A percentile compares a stretch with the other conserved stretches of the same genome.
These are phyloP conservation scores for Hypholoma fasciculare DNA, from an alignment of 768 basidiomycete genomes.

Conservation along the genomic window DNA sequence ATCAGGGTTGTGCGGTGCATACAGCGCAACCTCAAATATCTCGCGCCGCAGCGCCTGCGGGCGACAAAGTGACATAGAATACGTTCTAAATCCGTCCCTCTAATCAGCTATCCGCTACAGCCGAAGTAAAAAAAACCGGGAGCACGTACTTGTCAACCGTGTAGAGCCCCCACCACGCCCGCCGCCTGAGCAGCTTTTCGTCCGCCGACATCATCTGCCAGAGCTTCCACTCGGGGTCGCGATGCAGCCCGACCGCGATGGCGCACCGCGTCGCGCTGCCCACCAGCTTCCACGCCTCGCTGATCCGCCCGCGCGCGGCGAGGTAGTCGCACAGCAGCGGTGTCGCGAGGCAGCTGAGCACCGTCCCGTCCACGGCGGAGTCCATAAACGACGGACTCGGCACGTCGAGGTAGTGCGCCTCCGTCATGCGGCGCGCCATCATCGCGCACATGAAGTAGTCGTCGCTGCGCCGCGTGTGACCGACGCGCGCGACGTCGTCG, in stretches of 20 bases:
- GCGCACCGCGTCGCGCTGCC: constrained; percentile 40
- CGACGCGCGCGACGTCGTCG: constrained; percentile 13
- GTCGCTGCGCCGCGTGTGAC: constrained; percentile 16
- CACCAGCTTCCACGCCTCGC: constrained; percentile 50
- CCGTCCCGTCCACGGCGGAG: constrained; percentile 46
- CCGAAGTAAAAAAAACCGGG: background rate
- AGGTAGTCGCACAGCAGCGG: constrained; percentile 46
- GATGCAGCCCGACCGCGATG: constrained; percentile 42
- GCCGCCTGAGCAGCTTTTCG: constrained; percentile 38
- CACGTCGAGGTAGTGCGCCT: constrained; percentile 40
- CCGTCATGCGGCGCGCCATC: constrained; percentile 44
- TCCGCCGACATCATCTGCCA: constrained; percentile 46
- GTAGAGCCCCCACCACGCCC: constrained; percentile 45
- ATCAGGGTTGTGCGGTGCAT: constrained; percentile 28
- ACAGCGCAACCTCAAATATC: constrained; percentile 36
- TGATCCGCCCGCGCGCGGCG: constrained; percentile 45
- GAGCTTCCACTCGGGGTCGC: constrained; percentile 39
- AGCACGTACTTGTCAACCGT: constrained; percentile 41
- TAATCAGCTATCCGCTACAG: background rate
- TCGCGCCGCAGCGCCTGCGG: constrained; percentile 41
- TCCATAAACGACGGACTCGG: constrained; percentile 32
- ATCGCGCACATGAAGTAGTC: constrained; percentile 43
- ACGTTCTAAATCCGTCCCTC: constrained; percentile 5
- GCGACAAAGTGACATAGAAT: constrained; percentile 43
- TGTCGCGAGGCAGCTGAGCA: constrained; percentile 45